phyloP scores from a whole-genome alignment of 768 basidiomycete species.

The Xerocomellus dryophilus region DNA sequence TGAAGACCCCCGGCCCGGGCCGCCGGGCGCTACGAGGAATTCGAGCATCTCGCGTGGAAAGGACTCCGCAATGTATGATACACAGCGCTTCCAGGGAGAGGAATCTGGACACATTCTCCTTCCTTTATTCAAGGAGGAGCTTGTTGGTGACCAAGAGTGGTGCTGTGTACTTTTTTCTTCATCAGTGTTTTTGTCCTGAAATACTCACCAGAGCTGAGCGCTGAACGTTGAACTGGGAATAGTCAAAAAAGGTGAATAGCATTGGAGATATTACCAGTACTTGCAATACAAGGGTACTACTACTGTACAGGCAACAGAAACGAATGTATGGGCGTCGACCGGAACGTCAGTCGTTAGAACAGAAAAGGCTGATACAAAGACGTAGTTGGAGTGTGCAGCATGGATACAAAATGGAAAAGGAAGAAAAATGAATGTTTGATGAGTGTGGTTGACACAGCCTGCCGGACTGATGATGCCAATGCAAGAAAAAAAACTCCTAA shows the following conservation, averaged over 20 bases:
- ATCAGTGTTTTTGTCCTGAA: too few relatives aligned
- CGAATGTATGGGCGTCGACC: background rate
- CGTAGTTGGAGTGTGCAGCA: background rate
- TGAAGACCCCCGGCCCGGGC: too few relatives aligned
- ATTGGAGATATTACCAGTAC: background rate
- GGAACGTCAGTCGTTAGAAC: background rate
- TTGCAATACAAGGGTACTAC: slow-evolving; percentile 1
- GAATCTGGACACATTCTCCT: too few relatives aligned
- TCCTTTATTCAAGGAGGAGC: too few relatives aligned
- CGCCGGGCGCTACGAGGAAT: too few relatives aligned
- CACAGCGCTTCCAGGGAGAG: too few relatives aligned
- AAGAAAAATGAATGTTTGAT: slow-evolving; percentile 4
- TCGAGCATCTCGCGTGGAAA: too few relatives aligned
- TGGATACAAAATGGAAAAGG: slow-evolving; percentile 16
- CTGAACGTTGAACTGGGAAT: too few relatives aligned
- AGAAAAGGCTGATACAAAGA: slow-evolving; percentile 9
- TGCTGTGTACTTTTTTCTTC: too few relatives aligned
- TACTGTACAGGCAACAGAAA: slow-evolving; percentile 11
- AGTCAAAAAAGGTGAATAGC: background rate
- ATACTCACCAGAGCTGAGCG: too few relatives aligned
- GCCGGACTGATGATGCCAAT: slow-evolving; percentile 5
- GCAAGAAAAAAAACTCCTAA: slow-evolving; percentile 2
- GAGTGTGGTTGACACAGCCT: slow-evolving; percentile 9
- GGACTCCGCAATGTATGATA: too few relatives aligned
- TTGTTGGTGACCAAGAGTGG: too few relatives aligned